Percentiles rank a stretch among this genome's conserved stretches.
Evolutionary conservation across 768 basidiomycete genomes (phyloP).

Genomic region (Leccinellum rugosiceps): DNA sequence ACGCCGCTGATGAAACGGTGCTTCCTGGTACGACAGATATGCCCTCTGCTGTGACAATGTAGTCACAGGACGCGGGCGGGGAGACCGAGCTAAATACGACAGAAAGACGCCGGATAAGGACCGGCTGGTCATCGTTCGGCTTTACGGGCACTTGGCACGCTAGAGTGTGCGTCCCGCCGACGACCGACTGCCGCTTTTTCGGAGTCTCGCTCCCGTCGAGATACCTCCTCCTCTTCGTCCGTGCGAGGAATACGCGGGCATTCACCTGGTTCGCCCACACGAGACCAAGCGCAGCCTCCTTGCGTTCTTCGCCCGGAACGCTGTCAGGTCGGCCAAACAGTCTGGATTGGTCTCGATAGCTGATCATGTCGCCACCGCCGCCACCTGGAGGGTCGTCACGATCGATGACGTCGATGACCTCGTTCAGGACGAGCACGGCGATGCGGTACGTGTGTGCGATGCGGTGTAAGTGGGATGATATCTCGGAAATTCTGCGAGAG

Average conservation of each 20-base stretch:
- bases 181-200: slow-evolving; percentile 25
- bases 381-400: slow-evolving; percentile 13
- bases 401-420: slow-evolving; percentile 79
- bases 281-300: slow-evolving; percentile 84
- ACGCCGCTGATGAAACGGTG: slow-evolving; percentile 5
- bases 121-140: slow-evolving; percentile 39
- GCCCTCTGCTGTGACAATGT: slow-evolving; percentile 64
- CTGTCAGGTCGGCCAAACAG: slow-evolving; percentile 72
- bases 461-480: slow-evolving; percentile 67
- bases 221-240: slow-evolving; percentile 67
- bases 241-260: slow-evolving; percentile 74
- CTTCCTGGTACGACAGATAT: slow-evolving; percentile 37
- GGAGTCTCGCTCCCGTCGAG: slow-evolving; percentile 37
- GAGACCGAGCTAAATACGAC: slow-evolving; percentile 74
- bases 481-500: slow-evolving; percentile 61
- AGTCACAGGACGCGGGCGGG: slow-evolving; percentile 64
- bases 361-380: slow-evolving; percentile 30
- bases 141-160: slow-evolving; percentile 1
- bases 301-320: slow-evolving; percentile 53
- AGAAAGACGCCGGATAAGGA: slow-evolving; percentile 66
- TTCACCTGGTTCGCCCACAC: slow-evolving; percentile 95
- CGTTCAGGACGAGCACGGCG: slow-evolving; percentile 84
- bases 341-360: slow-evolving; percentile 70
- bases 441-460: slow-evolving; percentile 62
- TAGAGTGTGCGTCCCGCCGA: not conserved